Base-by-base conservation (phyloP, 257 asterid species). In the Ilex asprella region DNA sequence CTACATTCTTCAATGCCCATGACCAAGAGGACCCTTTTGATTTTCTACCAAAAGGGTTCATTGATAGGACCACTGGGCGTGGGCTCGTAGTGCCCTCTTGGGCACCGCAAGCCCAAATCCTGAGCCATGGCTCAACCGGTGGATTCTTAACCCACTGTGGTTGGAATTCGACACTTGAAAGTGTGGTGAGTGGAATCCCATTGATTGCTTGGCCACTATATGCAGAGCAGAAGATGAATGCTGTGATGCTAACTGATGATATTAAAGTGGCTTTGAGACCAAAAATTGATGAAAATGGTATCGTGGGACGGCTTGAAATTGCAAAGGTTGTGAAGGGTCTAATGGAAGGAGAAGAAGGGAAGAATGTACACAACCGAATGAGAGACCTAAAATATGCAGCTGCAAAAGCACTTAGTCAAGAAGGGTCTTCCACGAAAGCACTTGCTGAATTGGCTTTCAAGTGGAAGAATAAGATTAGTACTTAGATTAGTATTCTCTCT, bases 201-300 rank as follows among this genome's bases (percentile, higher is more conserved):
- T 41, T 75, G 46, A 63, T 71, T 14, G 63, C 71, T 31, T 75
- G 74, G 77, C 80, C 74, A 7, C 71, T 71, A 0, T 71, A 55
- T 30, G 81, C 77, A 2, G 77, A 76, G 11, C 72, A 71, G 52
- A 60, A 30, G 35, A 31, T 70, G 57, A 71, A 59, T 41, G 63
- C 55, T 14, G 55, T 50, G 16, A 50, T 50, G 55, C n/a, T 50
- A 0, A 50, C 55, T 6, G 55, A 50, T 12, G 55, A 50, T 50
- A 9, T 50, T 2, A 50, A 50, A n/a, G 55, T 50, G 13, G 55
- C 55, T 4, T 14, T 50, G 27, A 16, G 56, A 61, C 10, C 69
- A 55, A 3, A 50, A 50, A 10, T n/a, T 14, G n/a, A n/a, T 11
- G 55, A 50, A 50, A 50, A 50, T n/a, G 55, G 55, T 4, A 9